Evolutionary conservation across 345 rosid genomes (phyloP).

Genomic region (Syzygium oleosum): DNA sequence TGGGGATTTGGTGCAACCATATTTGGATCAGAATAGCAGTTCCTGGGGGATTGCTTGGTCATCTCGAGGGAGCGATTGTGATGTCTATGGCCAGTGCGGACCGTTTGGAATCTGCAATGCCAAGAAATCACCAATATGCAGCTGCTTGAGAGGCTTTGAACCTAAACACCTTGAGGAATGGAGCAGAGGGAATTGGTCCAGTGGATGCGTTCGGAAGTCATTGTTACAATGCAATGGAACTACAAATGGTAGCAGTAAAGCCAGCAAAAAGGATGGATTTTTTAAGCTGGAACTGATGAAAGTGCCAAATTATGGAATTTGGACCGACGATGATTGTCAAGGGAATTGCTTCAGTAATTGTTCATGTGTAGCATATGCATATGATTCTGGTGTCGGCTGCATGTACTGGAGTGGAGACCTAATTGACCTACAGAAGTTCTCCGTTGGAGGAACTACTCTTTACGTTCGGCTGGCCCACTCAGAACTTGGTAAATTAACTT

Average conservation of each 20-base stretch:
- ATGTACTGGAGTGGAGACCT: constrained; percentile 4
- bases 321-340: no score
- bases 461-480: constrained; percentile 3
- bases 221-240: constrained; percentile 3
- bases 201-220: constrained; percentile 12
- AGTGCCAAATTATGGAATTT: background rate
- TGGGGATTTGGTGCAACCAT: background rate
- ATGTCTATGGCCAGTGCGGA: constrained; percentile 18
- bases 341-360: no score
- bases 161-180: constrained; percentile 9
- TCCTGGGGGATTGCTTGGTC: background rate
- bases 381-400: constrained; percentile 10
- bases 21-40: background rate
- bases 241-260: background rate
- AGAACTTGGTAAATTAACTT: constrained; percentile 4
- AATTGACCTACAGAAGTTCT: constrained; percentile 6
- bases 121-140: constrained; percentile 7
- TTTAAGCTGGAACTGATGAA: constrained; percentile 1
- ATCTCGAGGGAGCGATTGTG: background rate
- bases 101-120: constrained; percentile 6
- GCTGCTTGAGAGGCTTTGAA: constrained; percentile 8
- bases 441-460: constrained; percentile 3
- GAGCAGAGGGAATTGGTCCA: constrained; percentile 14
- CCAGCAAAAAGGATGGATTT: constrained; percentile 8
- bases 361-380: constrained; percentile 17